Evolutionary conservation across 208 protist species (phyloP).

Genomic region (Vickermania spadyakhi): DNA sequence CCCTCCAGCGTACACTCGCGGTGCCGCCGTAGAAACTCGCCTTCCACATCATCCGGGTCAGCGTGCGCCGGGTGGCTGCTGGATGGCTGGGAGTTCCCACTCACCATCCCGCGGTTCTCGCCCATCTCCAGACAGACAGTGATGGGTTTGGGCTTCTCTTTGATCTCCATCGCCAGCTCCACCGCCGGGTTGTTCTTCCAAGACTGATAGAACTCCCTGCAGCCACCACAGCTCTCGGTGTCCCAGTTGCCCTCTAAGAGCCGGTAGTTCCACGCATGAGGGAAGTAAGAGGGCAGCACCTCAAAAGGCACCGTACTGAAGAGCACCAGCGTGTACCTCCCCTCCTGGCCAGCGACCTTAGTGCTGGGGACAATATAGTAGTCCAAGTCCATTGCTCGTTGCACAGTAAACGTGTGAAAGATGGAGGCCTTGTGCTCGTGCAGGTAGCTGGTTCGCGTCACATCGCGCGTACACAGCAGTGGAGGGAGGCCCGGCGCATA

Average conservation of each 20-base stretch:
- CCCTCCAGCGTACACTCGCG: conserved; percentile 21
- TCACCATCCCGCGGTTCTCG: background rate
- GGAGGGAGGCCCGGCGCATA: conserved; percentile 22
- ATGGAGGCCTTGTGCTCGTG: conserved; percentile 34
- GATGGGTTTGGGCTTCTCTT: conserved; percentile 13
- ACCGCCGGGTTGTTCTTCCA: conserved; percentile 79
- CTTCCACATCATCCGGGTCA: conserved; percentile 5
- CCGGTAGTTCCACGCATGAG: conserved; percentile 70
- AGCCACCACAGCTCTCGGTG: conserved; percentile 60
- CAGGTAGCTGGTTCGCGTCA: conserved; percentile 17
- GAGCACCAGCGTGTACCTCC: conserved; percentile 53
- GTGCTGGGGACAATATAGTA: conserved; percentile 68
- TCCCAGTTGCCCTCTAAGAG: conserved; percentile 47
- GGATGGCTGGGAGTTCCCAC: background rate
- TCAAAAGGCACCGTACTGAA: conserved; percentile 46
- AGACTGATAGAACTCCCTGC: conserved; percentile 35
- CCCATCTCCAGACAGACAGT: conserved; percentile 34
- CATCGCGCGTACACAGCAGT: conserved; percentile 31
- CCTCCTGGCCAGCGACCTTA: conserved; percentile 24
- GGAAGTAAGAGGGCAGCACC: conserved; percentile 32
- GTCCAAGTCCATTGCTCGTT: conserved; percentile 22
- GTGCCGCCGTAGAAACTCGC: conserved; percentile 35
- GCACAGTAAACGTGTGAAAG: conserved; percentile 25
- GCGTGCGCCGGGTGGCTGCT: background rate
- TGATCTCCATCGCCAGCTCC: conserved; percentile 21